Evolutionary conservation across 192 early-diverging fungal species (phyloP).

Genomic region (Borealophlyctis nickersoniae): DNA sequence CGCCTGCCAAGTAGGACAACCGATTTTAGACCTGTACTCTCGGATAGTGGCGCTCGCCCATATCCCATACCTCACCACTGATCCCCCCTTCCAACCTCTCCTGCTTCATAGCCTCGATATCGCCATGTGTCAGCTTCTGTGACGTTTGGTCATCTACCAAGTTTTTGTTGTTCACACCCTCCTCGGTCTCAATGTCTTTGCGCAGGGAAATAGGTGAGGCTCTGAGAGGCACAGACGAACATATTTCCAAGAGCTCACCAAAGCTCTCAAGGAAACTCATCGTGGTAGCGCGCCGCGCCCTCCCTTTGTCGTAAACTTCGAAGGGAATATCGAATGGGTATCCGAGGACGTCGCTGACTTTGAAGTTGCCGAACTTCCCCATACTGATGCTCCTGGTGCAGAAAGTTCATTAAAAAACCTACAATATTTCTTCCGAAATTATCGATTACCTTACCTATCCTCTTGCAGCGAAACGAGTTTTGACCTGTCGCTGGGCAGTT

Average conservation of each 20-base stretch:
- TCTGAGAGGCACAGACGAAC: no score
- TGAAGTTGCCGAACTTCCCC: constrained; percentile 91
- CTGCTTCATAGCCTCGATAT: constrained; percentile 81
- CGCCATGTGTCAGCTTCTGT: constrained; percentile 75
- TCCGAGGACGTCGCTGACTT: constrained; percentile 76
- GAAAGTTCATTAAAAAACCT: background rate
- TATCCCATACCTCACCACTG: constrained; percentile 42
- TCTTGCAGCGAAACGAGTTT: constrained; percentile 19
- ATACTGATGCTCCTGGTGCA: constrained; percentile 39
- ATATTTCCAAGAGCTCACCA: constrained; percentile 72
- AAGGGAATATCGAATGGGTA: constrained; percentile 77
- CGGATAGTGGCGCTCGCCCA: background rate
- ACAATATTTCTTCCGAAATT: background rate
- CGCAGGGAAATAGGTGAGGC: no score
- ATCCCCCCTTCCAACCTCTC: constrained; percentile 69
- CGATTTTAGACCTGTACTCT: background rate
- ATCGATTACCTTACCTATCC: constrained; percentile 1
- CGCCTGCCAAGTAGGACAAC: constrained; percentile 37
- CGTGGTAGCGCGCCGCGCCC: constrained; percentile 1
- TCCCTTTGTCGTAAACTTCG: constrained; percentile 65
- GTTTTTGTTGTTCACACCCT: constrained; percentile 77
- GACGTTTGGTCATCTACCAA: constrained; percentile 70
- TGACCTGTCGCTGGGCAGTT: constrained; percentile 15
- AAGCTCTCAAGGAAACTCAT: constrained; percentile 72
- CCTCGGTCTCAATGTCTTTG: constrained; percentile 56